Evolutionary conservation across 768 basidiomycete species (phyloP).

Genomic region (Leccinum imitatum): DNA sequence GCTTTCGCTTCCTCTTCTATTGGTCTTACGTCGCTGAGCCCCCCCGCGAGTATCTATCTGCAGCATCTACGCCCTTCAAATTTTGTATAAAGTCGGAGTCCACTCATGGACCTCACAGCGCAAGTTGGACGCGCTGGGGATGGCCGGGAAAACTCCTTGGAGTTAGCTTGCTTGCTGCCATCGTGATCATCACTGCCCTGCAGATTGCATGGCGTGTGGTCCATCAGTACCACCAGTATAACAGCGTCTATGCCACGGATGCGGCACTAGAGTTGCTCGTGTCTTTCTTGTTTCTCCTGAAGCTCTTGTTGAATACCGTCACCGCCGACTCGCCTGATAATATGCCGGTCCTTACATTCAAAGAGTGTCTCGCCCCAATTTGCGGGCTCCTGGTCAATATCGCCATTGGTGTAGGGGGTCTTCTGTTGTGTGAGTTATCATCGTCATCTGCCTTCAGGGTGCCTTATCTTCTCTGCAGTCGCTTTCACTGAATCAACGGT

Average conservation of each 20-base stretch:
- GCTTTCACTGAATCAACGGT: constrained; percentile 66
- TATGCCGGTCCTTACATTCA: constrained; percentile 44
- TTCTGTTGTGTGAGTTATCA: constrained; percentile 52
- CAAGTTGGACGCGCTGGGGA: constrained; percentile 68
- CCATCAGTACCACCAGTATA: constrained; percentile 35
- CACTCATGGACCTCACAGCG: constrained; percentile 44
- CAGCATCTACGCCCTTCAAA: constrained; percentile 29
- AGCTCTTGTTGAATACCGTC: constrained; percentile 57
- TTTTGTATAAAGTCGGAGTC: constrained; percentile 17
- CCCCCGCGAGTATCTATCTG: constrained; percentile 36
- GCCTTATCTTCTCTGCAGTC: constrained; percentile 40
- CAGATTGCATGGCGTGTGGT: constrained; percentile 65
- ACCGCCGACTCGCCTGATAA: constrained; percentile 36
- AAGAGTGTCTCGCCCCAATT: constrained; percentile 49
- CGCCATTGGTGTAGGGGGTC: constrained; percentile 54
- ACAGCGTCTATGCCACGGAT: constrained; percentile 56
- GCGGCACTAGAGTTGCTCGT: constrained; percentile 56
- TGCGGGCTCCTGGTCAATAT: constrained; percentile 51
- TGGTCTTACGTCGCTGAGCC: constrained; percentile 65
- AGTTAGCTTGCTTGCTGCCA: constrained; percentile 45
- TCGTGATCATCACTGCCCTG: constrained; percentile 49
- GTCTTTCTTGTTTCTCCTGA: constrained; percentile 60
- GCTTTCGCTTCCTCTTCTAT: constrained; percentile 62
- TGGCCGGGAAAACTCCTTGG: constrained; percentile 51
- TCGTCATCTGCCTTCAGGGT: background rate